Evolutionary conservation across 2,329 filamentous ascomycete species (phyloP), one percentile per base, ranked within the genome.

Genomic region (Cordyceps tenuipes): DNA sequence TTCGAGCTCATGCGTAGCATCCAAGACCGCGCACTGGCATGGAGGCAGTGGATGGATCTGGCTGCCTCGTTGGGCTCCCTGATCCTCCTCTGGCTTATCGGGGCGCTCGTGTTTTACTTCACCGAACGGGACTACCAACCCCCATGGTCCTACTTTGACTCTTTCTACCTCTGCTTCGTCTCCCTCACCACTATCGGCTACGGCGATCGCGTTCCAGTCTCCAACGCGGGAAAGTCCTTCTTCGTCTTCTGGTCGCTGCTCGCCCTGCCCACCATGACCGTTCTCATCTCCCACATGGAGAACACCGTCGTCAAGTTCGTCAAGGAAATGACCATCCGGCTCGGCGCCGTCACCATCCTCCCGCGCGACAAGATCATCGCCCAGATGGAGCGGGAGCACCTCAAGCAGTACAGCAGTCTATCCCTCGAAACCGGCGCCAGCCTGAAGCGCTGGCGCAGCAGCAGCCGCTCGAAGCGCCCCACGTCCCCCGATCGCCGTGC

Each of bases 241-340:
- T 97, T 96, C 67, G 89, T 97, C n/a, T 86, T 96, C 60, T 97
- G 92, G 92, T 90, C 87, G 15, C 72, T 97, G 1, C 80, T 96
- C 29, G 91, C 91, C 0, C 79, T 96, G 3, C 92, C 92, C 0
- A 92, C 89, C 2, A 92, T 92, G 82, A 96, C 92, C 0, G 86
- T 96, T 19, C 80, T 97, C 13, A 89, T 95, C 63, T 88, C 85
- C 12, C 89, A 92, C 65, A 88, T 94, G 62, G 89, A 89, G 26
- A 88, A 95, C 67, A 97, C 92, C 0, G 82, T 96, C 21, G 86
- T 96, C 50, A 84, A 82, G 65, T 72, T 75, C 5, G 72, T 87
- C 59, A 75, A 78, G 12, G 81, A 86, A 59, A 69, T 75, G 4
- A 86, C 83, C 0, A 73, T 86, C 26, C 73, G 75, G 34, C 66